phyloP scores from a whole-genome alignment of 192 early-diverging fungal species.

The Coemansia erecta region DNA sequence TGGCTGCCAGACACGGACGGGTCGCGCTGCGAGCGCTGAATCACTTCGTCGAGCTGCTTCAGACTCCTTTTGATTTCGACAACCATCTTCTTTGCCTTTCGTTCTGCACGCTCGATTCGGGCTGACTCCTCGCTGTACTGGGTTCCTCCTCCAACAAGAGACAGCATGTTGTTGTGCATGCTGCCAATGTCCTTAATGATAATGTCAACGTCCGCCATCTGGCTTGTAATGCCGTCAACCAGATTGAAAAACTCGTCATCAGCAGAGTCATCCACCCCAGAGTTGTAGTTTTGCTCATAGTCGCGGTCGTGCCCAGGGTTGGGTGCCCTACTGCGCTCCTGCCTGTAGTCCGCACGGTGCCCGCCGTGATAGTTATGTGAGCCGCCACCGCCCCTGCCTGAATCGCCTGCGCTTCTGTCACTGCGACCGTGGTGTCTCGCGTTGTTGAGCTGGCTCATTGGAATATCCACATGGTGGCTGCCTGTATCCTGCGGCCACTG shows the following conservation, averaged over 20 bases:
- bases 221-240: conserved; percentile 12
- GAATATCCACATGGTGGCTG: background rate
- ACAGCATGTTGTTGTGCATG: conserved; percentile 2
- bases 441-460: conserved; percentile 1
- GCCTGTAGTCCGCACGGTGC: background rate
- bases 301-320: background rate
- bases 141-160: background rate
- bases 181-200: conserved; percentile 7
- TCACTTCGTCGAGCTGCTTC: conserved; percentile 13
- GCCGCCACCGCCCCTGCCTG: background rate
- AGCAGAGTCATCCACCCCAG: background rate
- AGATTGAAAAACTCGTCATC: conserved; percentile 6
- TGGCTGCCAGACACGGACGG: conserved; percentile 24
- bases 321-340: background rate
- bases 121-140: background rate
- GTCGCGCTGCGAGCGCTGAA: conserved; percentile 11
- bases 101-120: conserved; percentile 12
- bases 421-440: background rate
- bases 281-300: background rate
- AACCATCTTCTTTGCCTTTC: conserved; percentile 14
- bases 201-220: conserved; percentile 16
- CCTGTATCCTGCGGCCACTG: background rate
- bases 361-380: background rate
- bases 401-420: conserved; percentile 2
- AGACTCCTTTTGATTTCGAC: conserved; percentile 16